phyloP scores from a whole-genome alignment of 345 rosid species.

The Clausena lansium region DNA sequence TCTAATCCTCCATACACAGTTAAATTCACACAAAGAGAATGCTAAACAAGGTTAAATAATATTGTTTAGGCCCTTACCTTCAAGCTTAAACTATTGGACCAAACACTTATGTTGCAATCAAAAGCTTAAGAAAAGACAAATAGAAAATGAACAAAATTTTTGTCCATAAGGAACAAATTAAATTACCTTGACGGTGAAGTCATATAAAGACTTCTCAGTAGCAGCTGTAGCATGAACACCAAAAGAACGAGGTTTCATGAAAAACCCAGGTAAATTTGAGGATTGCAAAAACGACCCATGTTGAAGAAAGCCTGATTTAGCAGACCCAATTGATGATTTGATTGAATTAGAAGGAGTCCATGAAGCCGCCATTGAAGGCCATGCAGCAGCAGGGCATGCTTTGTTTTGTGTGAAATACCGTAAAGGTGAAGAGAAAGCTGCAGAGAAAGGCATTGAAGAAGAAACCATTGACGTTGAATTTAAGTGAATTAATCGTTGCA shows the following conservation, averaged over 20 bases:
- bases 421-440: conserved; percentile 34
- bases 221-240: conserved; percentile 68
- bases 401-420: conserved; percentile 23
- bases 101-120: not conserved
- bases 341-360: conserved; percentile 26
- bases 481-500: not conserved
- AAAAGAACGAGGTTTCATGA: conserved; percentile 36
- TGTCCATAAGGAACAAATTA: not conserved
- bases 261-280: conserved; percentile 30
- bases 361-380: conserved; percentile 38
- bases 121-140: not conserved
- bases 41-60: too few species aligned
- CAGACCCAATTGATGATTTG: conserved; percentile 44
- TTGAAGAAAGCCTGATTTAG: conserved; percentile 47
- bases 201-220: conserved; percentile 63
- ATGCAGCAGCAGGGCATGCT: conserved; percentile 20
- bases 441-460: conserved; percentile 38
- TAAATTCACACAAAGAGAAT: too few species aligned
- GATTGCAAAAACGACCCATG: conserved; percentile 45
- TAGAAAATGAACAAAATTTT: not conserved
- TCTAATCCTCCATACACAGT: too few species aligned
- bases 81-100: too few species aligned
- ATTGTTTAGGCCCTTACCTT: too few species aligned
- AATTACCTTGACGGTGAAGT: conserved; percentile 76
- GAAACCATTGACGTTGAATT: conserved; percentile 23